phyloP scores from a whole-genome alignment of 2,329 filamentous ascomycete genomes.

The Stagonosporopsis tanaceti region DNA sequence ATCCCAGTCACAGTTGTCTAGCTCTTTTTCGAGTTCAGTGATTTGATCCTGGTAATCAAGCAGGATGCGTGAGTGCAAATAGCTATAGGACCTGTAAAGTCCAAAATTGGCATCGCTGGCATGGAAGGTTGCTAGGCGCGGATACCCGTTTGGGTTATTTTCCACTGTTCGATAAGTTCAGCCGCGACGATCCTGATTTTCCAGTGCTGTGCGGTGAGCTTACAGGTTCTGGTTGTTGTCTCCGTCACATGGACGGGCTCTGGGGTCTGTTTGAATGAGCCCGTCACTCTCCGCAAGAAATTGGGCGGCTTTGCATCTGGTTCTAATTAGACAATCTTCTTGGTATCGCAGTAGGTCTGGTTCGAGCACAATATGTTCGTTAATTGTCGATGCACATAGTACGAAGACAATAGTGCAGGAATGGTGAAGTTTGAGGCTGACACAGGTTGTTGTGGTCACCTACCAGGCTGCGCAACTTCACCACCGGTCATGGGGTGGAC shows the following conservation, averaged over 20 bases:
- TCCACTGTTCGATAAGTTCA: constrained; percentile 39
- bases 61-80: constrained; percentile 51
- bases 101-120: constrained; percentile 52
- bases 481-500: constrained; percentile 22
- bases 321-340: constrained; percentile 17
- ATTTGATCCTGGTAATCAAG: constrained; percentile 52
- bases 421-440: neutral
- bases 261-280: constrained; percentile 40
- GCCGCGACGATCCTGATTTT: neutral
- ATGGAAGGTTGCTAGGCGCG: constrained; percentile 50
- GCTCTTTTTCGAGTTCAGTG: constrained; percentile 46
- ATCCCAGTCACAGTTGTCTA: constrained; percentile 47
- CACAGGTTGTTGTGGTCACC: constrained; percentile 30
- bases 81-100: constrained; percentile 51
- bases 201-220: constrained; percentile 10
- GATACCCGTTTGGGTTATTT: constrained; percentile 50
- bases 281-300: constrained; percentile 38
- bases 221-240: constrained; percentile 44
- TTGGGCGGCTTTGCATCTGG: constrained; percentile 34
- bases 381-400: neutral
- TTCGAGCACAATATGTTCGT: neutral
- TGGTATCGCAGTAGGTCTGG: neutral
- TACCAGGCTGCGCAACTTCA: constrained; percentile 45
- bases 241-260: constrained; percentile 43
- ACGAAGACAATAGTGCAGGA: neutral